These are phyloP conservation scores for Pestalotiopsis sp. DNA, from an alignment of 2,329 filamentous ascomycete genomes.

Conservation along the genomic window DNA sequence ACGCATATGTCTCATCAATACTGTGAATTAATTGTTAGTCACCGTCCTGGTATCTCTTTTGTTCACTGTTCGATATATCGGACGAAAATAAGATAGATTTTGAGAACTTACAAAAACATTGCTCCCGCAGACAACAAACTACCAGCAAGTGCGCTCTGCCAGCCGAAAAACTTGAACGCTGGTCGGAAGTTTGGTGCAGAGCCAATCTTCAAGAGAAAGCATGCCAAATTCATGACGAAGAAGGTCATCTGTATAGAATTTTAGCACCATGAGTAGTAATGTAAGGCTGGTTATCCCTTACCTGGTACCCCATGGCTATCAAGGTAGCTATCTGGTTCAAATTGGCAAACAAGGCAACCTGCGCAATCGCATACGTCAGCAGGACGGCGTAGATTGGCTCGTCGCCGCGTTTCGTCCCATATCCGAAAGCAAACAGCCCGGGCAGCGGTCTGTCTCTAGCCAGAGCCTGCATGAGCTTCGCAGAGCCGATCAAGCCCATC, in stretches of 20 bases:
- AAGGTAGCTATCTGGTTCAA: conserved; percentile 88
- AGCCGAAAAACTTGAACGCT: conserved; percentile 87
- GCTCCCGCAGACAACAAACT: conserved; percentile 75
- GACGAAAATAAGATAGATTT: too few relatives aligned
- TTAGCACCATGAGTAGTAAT: conserved; percentile 16
- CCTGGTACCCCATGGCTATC: conserved; percentile 87
- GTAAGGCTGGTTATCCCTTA: conserved; percentile 27
- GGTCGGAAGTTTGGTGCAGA: conserved; percentile 89
- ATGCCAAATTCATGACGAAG: conserved; percentile 84
- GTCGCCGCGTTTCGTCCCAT: conserved; percentile 71
- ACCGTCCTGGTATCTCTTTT: too few relatives aligned
- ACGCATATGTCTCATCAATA: conserved; percentile 80
- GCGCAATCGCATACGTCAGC: conserved; percentile 74
- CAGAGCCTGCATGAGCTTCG: conserved; percentile 83
- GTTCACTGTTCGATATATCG: too few relatives aligned
- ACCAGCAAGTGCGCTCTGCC: conserved; percentile 77
- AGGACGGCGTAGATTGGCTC: conserved; percentile 78
- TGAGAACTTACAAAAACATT: conserved; percentile 70
- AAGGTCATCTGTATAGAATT: conserved; percentile 71
- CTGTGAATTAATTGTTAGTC: too few relatives aligned
- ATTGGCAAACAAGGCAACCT: conserved; percentile 79
- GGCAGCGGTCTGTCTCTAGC: conserved; percentile 79
- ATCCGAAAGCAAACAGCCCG: conserved; percentile 72
- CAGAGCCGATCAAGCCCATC: conserved; percentile 85
- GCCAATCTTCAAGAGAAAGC: conserved; percentile 83